Evolutionary conservation across 805 yeast species (phyloP), one percentile per base, ranked within the genome.

Genomic region (Starmerella apis): DNA sequence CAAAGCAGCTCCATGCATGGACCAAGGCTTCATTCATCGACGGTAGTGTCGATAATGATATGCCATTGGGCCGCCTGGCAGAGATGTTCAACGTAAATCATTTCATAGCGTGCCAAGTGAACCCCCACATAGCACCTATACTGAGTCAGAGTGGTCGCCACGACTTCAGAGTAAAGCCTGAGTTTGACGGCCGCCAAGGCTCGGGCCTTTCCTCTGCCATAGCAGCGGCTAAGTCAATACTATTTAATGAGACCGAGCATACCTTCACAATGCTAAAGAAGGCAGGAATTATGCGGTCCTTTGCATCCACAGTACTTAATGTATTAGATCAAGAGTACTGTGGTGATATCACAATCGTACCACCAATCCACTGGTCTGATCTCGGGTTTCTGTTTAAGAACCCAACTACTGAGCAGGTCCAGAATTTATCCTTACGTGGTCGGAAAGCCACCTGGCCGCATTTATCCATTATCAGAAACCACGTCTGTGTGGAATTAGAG

Each of bases 81-180:
- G 98, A 92, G 63, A 87, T 92, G 95, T 92, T 92, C 65, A 90
- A 92, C 61, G 96, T 92, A 27, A 95, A 92, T 63, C 96, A 92
- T 65, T 88, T 92, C 54, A 87, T 92, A 58, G 98, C 96, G 0
- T 90, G 95, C 42, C 99, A 92, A 64, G 98, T 92, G 1, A 92
- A 92, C 62, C 94, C 96, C 0, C 98, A 92, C 63, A 94, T 92
- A 14, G 85, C 84, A 2, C 98, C 98, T 0, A 75, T 90, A 46
- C 71, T 92, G 32, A 39, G 28, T 4, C 47, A 18, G 44, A 38
- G 39, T 28, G 39, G 7, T 2, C 36, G 28, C 28, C 23, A 20
- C 13, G 46, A 31, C 27, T 11, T 14, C 13, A 19, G 37, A 22
- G 9, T 14, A 8, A 14, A 20, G 6, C n/a, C 36, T 3, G 37